Evolutionary conservation across 768 basidiomycete species (phyloP), one percentile per base, ranked within the genome.

Genomic region (Russula griseocarnosa): DNA sequence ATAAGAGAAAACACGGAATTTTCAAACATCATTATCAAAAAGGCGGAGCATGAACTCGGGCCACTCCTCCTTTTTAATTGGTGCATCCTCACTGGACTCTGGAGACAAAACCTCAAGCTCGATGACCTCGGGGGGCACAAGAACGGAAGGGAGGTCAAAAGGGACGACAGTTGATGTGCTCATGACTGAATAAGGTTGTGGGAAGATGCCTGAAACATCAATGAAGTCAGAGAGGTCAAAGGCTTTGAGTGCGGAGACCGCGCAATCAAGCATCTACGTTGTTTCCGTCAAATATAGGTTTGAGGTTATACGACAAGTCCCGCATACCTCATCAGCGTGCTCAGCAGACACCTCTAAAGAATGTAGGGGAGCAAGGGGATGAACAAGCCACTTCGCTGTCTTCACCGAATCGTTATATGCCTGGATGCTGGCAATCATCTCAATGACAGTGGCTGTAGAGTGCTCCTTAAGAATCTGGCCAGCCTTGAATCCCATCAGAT

Each of bases 121-220:
- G 32, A 92, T 88, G 26, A 87, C 83, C 73, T 95, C 93, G 1
- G 93, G 93, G 3, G 93, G 92, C 0, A 95, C 91, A 20, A 95
- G 79, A 46, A 94, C 85, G 38, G 84, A 80, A 6, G 92, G 92
- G 11, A 95, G 78, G 34, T 84, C 81, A 67, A 89, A 92, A 2
- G 83, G 81, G 9, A 77, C 72, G 18, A 79, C 74, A 4, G 71
- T 69, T 24, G 80, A 74, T 28, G 78, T 77, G 0, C 79, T 75
- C 63, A 81, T 78, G 40, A 78, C 75, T 13, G 78, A 71, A 69
- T 90, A 91, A 3, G 90, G 89, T 66, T 86, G 86, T 10, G 85
- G 83, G 67, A 84, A 83, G 69, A 80, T 84, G 62, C 74, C 79
- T 47, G 77, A 78, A 32, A 77, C 79, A 56, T 86, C 85, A 32